These are phyloP conservation scores for Ceratobasidium sp. DNA, from an alignment of 1,284 basidiomycete species.

Conservation along the genomic window DNA sequence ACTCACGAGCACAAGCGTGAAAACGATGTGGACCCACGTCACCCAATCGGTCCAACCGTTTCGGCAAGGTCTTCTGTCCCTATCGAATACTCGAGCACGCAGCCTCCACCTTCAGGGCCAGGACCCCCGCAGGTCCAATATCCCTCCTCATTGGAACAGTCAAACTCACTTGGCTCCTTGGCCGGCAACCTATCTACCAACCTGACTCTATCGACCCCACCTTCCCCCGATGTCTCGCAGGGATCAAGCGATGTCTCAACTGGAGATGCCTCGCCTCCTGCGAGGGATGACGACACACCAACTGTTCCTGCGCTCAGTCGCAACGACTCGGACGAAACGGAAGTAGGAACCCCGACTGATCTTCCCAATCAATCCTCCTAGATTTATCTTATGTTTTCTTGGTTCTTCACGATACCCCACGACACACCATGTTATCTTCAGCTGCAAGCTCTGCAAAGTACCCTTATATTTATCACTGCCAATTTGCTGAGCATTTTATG, in stretches of 20 bases:
- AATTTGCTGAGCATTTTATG: too few relatives aligned
- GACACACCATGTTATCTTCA: slow-evolving; percentile 7
- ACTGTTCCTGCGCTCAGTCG: slow-evolving; percentile 10
- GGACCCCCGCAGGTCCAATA: slow-evolving; percentile 4
- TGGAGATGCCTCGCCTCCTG: neutral
- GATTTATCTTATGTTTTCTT: neutral
- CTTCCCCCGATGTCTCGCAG: slow-evolving; percentile 3
- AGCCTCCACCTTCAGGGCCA: slow-evolving; percentile 34
- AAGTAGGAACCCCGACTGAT: slow-evolving; percentile 9
- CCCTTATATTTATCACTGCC: neutral
- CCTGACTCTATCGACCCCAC: slow-evolving; percentile 13
- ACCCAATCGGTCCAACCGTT: neutral
- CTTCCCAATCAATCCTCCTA: neutral
- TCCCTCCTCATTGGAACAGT: neutral
- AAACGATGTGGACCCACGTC: neutral
- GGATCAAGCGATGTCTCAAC: neutral
- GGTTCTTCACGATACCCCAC: neutral
- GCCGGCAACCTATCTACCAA: neutral
- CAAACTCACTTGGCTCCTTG: neutral
- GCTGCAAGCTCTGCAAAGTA: too few relatives aligned
- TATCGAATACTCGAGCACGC: neutral
- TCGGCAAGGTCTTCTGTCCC: neutral
- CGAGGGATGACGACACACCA: too few relatives aligned
- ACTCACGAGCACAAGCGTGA: slow-evolving; percentile 7
- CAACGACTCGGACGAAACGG: slow-evolving; percentile 35